Conservation (phyloP, 1,139 yeast species). For the Suhomyces ambrosiae region DNA sequence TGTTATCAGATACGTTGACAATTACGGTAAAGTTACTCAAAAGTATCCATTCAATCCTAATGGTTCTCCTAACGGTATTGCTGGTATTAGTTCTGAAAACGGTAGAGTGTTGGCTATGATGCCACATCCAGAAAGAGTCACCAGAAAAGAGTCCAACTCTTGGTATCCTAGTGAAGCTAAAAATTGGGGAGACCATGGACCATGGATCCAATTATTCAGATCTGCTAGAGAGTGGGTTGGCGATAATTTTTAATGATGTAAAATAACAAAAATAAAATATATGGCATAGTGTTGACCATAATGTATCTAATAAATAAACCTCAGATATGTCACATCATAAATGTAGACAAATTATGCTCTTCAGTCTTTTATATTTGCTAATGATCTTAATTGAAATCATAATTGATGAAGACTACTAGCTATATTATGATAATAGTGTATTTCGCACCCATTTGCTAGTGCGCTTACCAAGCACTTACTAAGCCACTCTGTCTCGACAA, state of each 20-base stretch:
- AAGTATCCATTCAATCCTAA: slow-evolving; percentile 93
- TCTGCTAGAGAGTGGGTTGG: slow-evolving; percentile 96
- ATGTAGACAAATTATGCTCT: too few species aligned
- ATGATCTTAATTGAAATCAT: too few species aligned
- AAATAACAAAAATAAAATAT: slow-evolving; percentile 2
- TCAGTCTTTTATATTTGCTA: too few species aligned
- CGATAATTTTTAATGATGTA: slow-evolving; percentile 22
- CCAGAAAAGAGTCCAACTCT: slow-evolving; percentile 84
- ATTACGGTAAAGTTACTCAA: slow-evolving; percentile 82
- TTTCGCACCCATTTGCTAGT: too few species aligned
- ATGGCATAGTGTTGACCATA: neutral
- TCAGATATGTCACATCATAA: too few species aligned
- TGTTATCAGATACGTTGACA: slow-evolving; percentile 76
- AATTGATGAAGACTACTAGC: too few species aligned
- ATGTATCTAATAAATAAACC: too few species aligned
- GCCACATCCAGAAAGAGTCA: slow-evolving; percentile 99
- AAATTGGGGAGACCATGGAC: slow-evolving; percentile 76
- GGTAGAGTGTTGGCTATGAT: slow-evolving; percentile 97
- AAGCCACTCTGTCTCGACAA: neutral
- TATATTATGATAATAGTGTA: too few species aligned
- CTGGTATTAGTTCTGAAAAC: slow-evolving; percentile 86
- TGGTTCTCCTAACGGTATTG: slow-evolving; percentile 91
- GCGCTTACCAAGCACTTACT: slow-evolving; percentile 4
- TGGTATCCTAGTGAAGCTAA: slow-evolving; percentile 76
- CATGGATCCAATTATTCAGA: slow-evolving; percentile 93